Conservation (phyloP, 768 basidiomycete genomes). For the Cystofilobasidium ferigula region DNA sequence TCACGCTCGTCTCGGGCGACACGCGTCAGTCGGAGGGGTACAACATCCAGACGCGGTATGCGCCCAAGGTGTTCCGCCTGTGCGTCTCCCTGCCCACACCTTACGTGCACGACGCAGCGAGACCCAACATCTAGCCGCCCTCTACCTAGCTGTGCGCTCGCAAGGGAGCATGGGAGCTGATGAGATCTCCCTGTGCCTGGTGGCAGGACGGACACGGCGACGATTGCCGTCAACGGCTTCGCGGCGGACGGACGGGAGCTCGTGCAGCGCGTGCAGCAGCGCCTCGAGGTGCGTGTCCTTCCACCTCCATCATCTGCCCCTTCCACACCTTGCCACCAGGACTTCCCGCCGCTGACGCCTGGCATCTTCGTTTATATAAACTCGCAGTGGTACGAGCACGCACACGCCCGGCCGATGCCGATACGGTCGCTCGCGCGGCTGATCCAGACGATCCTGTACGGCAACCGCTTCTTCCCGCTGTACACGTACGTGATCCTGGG, state of each 20-base stretch:
- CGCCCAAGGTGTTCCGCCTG: conserved; percentile 88
- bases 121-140: too few species aligned
- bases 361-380: too few species aligned
- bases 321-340: too few species aligned
- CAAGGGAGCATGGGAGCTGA: too few species aligned
- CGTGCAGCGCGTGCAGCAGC: conserved; percentile 88
- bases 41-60: conserved; percentile 93
- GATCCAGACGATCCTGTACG: conserved; percentile 97
- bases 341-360: too few species aligned
- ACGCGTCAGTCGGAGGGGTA: conserved; percentile 96
- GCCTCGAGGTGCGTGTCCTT: conserved; percentile 63
- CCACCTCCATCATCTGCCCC: neutral
- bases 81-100: too few species aligned
- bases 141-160: too few species aligned
- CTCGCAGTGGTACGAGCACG: conserved; percentile 93
- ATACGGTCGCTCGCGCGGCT: conserved; percentile 91
- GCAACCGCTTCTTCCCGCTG: conserved; percentile 80
- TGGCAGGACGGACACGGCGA: conserved; percentile 75
- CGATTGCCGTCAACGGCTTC: conserved; percentile 91
- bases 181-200: neutral
- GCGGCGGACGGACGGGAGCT: conserved; percentile 96
- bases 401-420: conserved; percentile 95
- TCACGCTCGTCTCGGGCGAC: conserved; percentile 89
- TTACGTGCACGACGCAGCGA: too few species aligned
- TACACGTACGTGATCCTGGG: conserved; percentile 95